A percentile compares a stretch with the other conserved stretches of the same genome.
Conservation (phyloP, 208 protist species). For the Trichomonas vaginalis region DNA sequence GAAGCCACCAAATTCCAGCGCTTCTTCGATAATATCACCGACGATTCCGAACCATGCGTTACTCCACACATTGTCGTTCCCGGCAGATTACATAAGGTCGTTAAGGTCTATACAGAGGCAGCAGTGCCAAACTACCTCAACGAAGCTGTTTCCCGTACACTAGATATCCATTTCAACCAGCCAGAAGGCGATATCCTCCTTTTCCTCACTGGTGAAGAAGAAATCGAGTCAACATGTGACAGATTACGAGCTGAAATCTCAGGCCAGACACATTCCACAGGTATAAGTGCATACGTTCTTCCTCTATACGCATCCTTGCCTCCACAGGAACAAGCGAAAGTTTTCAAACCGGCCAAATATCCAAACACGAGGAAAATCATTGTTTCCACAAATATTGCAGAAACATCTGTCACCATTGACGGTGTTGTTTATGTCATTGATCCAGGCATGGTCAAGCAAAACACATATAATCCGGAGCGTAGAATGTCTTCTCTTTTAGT, state of each 20-base stretch:
- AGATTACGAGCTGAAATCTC: constrained; percentile 28
- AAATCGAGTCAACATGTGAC: constrained; percentile 70
- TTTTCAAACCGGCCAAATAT: constrained; percentile 53
- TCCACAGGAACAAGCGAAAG: constrained; percentile 48
- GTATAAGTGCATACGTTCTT: constrained; percentile 26
- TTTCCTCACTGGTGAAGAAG: constrained; percentile 82
- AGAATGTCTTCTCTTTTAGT: constrained; percentile 86
- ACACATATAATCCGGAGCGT: constrained; percentile 68
- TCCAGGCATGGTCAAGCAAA: constrained; percentile 94
- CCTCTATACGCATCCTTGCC: constrained; percentile 63
- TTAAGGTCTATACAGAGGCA: constrained; percentile 66
- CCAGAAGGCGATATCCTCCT: constrained; percentile 77
- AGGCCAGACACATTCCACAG: not conserved
- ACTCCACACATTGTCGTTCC: constrained; percentile 53
- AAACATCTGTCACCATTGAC: constrained; percentile 98
- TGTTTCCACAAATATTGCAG: constrained; percentile 96
- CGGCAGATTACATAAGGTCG: constrained; percentile 56
- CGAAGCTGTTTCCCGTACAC: constrained; percentile 56
- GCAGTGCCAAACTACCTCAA: constrained; percentile 61
- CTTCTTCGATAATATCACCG: constrained; percentile 7
- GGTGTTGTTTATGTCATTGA: constrained; percentile 97
- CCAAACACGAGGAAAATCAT: constrained; percentile 66
- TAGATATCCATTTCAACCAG: constrained; percentile 59
- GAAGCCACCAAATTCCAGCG: not conserved
- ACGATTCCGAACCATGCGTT: not conserved